A percentile compares a stretch with the other conserved stretches of the same genome.
These are phyloP conservation scores for Leptographium radiaticola DNA, from an alignment of 2,329 filamentous ascomycete species.

Conservation along the genomic window DNA sequence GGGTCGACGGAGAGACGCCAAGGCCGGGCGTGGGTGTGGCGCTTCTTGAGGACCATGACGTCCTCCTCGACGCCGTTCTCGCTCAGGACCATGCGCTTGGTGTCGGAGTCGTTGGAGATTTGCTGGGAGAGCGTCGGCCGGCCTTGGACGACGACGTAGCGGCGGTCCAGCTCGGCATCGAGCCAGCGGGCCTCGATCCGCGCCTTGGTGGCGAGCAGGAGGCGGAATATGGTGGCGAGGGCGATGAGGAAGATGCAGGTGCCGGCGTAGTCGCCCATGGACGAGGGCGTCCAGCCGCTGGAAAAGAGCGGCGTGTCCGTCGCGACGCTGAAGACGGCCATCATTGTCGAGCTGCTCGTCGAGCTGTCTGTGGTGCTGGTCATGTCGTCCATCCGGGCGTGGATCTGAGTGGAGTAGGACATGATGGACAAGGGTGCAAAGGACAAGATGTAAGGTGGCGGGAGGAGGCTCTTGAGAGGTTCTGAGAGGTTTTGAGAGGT, in stretches of 20 bases:
- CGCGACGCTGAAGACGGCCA: conserved; percentile 43
- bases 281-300: conserved; percentile 58
- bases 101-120: conserved; percentile 43
- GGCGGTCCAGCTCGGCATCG: conserved; percentile 56
- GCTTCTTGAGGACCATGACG: conserved; percentile 58
- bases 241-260: conserved; percentile 85
- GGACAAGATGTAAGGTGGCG: background rate
- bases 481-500: background rate
- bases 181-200: conserved; percentile 52
- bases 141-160: conserved; percentile 64
- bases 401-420: background rate
- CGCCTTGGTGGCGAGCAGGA: conserved; percentile 58
- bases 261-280: conserved; percentile 61
- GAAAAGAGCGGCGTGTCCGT: conserved; percentile 42
- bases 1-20: conserved; percentile 76
- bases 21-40: conserved; percentile 40
- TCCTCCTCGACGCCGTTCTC: conserved; percentile 72
- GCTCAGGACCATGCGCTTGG: conserved; percentile 49
- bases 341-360: conserved; percentile 2
- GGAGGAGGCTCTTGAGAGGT: background rate
- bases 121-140: conserved; percentile 45
- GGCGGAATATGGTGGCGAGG: conserved; percentile 57
- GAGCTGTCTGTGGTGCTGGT: conserved; percentile 4
- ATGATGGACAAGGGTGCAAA: background rate
- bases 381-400: background rate